Conservation (phyloP, 345 rosid genomes). For the Citrus cavaleriei region DNA sequence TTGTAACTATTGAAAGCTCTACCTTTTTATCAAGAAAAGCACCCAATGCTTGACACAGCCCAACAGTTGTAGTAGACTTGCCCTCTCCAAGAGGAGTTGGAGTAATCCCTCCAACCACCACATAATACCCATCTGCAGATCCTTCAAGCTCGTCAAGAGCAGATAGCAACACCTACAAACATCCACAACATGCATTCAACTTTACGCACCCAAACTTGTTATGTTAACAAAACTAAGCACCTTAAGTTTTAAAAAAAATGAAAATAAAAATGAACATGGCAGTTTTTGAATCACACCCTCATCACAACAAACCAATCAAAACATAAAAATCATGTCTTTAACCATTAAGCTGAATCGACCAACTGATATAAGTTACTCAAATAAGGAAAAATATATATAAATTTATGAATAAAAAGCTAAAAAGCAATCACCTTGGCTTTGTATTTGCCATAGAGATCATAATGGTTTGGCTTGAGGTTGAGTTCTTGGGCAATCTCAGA, state of each 20-base stretch:
- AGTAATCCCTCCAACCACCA: constrained; percentile 96
- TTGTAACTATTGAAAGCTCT: constrained; percentile 1
- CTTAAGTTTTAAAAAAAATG: background rate
- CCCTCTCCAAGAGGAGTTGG: constrained; percentile 99
- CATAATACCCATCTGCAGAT: constrained; percentile 77
- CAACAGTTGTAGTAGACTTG: constrained; percentile 92
- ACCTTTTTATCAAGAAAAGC: constrained; percentile 94
- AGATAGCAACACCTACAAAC: constrained; percentile 64
- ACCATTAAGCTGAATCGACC: background rate
- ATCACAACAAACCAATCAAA: background rate
- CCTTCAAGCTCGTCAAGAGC: constrained; percentile 73
- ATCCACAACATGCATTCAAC: background rate
- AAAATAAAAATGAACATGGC: background rate
- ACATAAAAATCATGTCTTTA: background rate
- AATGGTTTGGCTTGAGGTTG: constrained; percentile 60
- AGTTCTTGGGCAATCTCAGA: constrained; percentile 81
- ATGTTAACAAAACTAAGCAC: background rate
- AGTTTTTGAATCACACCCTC: background rate
- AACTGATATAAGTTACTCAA: background rate
- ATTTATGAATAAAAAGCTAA: background rate
- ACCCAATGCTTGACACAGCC: constrained; percentile 95
- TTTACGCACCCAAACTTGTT: background rate
- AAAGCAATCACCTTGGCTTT: constrained; percentile 79
- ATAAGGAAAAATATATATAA: background rate
- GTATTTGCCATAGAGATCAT: constrained; percentile 91